Conservation (phyloP, 1,139 yeast genomes). For the Debaryomyces robertsiae region DNA sequence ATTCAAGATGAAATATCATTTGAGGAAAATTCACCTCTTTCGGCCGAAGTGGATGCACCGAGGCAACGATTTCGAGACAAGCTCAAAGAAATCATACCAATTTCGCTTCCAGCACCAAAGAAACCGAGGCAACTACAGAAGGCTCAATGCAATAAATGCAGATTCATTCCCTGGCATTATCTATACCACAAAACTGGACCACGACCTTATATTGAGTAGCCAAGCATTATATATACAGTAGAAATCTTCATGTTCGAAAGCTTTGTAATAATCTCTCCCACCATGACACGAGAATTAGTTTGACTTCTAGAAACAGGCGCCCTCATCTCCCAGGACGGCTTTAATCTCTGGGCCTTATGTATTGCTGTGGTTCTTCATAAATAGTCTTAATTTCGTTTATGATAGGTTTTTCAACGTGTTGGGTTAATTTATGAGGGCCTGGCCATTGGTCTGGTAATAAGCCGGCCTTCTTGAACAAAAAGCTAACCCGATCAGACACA, state of each 20-base stretch:
- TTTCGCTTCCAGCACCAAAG: neutral
- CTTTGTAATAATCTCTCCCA: too few relatives aligned
- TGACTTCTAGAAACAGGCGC: too few relatives aligned
- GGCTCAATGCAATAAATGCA: slow-evolving; percentile 10
- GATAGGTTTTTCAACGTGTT: slow-evolving; percentile 34
- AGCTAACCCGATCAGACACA: slow-evolving; percentile 81
- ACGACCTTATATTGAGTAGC: slow-evolving; percentile 5
- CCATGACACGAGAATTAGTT: too few relatives aligned
- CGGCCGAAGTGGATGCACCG: neutral
- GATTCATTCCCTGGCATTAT: slow-evolving; percentile 9
- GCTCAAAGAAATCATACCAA: neutral
- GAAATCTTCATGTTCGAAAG: too few relatives aligned
- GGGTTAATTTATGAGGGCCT: slow-evolving; percentile 41
- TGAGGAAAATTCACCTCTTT: neutral
- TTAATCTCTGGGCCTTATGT: slow-evolving; percentile 37
- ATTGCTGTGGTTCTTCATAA: slow-evolving; percentile 37
- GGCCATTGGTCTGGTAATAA: slow-evolving; percentile 78
- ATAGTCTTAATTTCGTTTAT: slow-evolving; percentile 29
- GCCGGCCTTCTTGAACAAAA: slow-evolving; percentile 78
- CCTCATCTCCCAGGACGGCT: too few relatives aligned
- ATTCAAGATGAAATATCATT: neutral
- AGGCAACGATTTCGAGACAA: slow-evolving; percentile 1
- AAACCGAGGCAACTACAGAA: neutral
- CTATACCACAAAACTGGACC: slow-evolving; percentile 6
- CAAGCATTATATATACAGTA: slow-evolving; percentile 12